Base-by-base conservation (phyloP, 441 rosid species). In the Metrosideros polymorpha region DNA sequence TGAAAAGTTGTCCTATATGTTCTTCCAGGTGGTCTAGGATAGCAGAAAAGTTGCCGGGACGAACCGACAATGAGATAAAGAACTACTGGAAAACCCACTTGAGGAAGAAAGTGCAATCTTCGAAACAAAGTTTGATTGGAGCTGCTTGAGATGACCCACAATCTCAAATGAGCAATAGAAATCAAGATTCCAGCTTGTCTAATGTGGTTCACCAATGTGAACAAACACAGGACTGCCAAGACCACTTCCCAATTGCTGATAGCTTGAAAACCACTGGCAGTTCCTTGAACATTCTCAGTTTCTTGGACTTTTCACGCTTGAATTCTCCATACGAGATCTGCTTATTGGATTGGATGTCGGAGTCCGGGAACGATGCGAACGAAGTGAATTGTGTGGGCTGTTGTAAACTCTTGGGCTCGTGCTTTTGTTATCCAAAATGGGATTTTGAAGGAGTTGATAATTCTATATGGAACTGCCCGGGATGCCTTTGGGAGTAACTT, bases 41-140 rank as follows among this genome's bases (percentile, higher is more conserved):
- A 87, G 98, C 97, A 24, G 88, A 92, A 85, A 92, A 90, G 57
- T 90, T 94, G 91, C 98, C 99, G 0, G 97, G 97, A 85, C 91
- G 97, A 92, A 96, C 97, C 1, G 98, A 96, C 84, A 94, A 95
- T 61, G 94, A 94, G 89, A 92, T 95, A 79, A 94, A 96, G 92
- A 96, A 95, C 90, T 96, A 93, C 50, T 94, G 96, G 96, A 95
- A 95, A 84, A 92, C 94, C 89, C 92, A 90, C 89, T 79, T 91
- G 86, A 93, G 91, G 86, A 93, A 91, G 92, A 93, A 91, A 89
- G n/a, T 54, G 29, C 87, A 89, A 85, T 84, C 85, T 90, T 90
- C 84, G 85, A 92, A 89, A 83, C 88, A 88, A 91, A 97, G 93
- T 92, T 59, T 86, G 27, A 24, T 82, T 12, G 75, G 79, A 32